Evolutionary conservation across 2,329 filamentous ascomycete genomes (phyloP), one percentile per base, ranked within the genome.

Genomic region (Rhynchosporium agropyri): DNA sequence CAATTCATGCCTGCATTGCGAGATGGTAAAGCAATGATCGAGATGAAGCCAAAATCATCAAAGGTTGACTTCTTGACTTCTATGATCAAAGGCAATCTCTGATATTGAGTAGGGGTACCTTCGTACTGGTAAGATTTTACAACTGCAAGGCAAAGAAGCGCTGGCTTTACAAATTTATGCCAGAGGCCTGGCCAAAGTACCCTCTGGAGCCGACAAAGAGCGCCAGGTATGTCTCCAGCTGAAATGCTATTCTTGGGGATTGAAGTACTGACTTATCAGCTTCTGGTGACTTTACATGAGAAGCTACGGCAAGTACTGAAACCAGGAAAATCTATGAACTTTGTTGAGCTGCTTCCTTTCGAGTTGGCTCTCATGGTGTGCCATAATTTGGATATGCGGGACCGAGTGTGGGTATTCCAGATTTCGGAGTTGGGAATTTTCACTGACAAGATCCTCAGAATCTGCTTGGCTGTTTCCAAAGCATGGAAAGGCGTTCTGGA

Each of bases 121-220:
- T 48, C 64, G 74, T 61, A 73, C 70, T 61, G 74, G 70, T 5
- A 75, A 76, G 60, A 46, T 74, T 6, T 64, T 75, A 48, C 70
- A 72, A 42, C 61, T 74, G 7, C 72, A 69, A 61, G 65, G 66
- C 12, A 65, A 74, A 46, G 61, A 66, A 45, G 56, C 68, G 10
- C 64, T 75, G 26, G 74, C 74, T 51, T 54, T 75, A 45, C 70
- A 73, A 43, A 75, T 76, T 20, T 75, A 75, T 53, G 70, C 74
- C 51, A 69, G 71, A 49, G 74, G 74, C 3, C 63, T 75, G 4
- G 66, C 56, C 12, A 75, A 74, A 58, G 72, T 75, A 55, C 71
- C 71, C 43, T 68, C 74, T 58, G 71, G 71, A 6, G 60, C 60
- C 12, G 72, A 74, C 57, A 62, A 70, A 20, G 67, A 73, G 15